Percentiles rank a stretch among this genome's conserved stretches.
Conservation (phyloP, 2,329 filamentous ascomycete genomes). For the Huntiella bhutanensis region DNA sequence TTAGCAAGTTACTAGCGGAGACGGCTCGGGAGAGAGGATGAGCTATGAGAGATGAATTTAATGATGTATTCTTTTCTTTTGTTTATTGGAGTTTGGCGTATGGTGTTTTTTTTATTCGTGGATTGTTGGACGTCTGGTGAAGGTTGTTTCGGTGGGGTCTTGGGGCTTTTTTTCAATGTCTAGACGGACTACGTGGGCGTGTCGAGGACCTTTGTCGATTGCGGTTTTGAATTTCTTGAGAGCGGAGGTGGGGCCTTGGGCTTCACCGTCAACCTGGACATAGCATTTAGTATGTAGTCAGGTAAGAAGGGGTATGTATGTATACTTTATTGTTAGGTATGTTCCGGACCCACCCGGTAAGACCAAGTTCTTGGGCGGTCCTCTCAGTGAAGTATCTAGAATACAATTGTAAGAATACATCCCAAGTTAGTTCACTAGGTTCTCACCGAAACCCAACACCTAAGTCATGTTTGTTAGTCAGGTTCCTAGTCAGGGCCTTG, state of each 20-base stretch:
- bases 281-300: background rate
- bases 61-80: slow-evolving; percentile 1
- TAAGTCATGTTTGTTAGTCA: slow-evolving; percentile 14
- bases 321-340: slow-evolving; percentile 34
- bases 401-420: background rate
- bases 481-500: background rate
- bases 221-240: slow-evolving; percentile 55
- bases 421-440: background rate
- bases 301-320: background rate
- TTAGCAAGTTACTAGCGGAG: slow-evolving; percentile 43
- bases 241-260: slow-evolving; percentile 50
- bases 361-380: slow-evolving; percentile 27
- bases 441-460: slow-evolving; percentile 38
- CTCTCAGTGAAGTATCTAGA: slow-evolving; percentile 34
- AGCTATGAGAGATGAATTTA: background rate
- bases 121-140: slow-evolving; percentile 27
- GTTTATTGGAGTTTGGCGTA: slow-evolving; percentile 2
- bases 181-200: slow-evolving; percentile 55
- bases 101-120: background rate
- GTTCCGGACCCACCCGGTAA: slow-evolving; percentile 46
- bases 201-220: slow-evolving; percentile 53
- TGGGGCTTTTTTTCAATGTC: slow-evolving; percentile 48
- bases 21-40: background rate
- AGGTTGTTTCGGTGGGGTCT: slow-evolving; percentile 48
- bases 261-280: slow-evolving; percentile 72